Percentiles rank a stretch among this genome's conserved stretches.
Conservation (phyloP, 352 stramenopile genomes). For the Globisporangium okanoganense region DNA sequence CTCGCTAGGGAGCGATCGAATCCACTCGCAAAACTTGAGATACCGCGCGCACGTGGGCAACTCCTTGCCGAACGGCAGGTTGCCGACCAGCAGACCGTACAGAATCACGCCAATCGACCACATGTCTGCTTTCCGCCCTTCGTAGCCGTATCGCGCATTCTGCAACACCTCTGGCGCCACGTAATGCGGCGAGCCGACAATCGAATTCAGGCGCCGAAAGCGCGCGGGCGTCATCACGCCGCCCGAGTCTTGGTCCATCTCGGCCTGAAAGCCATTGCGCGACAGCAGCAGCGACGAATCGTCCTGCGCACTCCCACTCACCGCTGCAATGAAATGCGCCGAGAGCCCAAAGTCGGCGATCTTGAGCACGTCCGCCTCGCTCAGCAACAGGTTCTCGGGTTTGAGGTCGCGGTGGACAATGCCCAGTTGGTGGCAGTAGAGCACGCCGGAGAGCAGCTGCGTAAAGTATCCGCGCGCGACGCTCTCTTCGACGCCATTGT, state of each 20-base stretch:
- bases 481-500: slow-evolving; percentile 73
- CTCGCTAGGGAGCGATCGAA: slow-evolving; percentile 59
- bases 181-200: slow-evolving; percentile 96
- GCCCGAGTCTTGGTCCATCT: slow-evolving; percentile 27
- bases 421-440: slow-evolving; percentile 89
- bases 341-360: slow-evolving; percentile 95
- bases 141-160: slow-evolving; percentile 86
- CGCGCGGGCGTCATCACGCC: slow-evolving; percentile 21
- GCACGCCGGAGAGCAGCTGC: slow-evolving; percentile 86
- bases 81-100: slow-evolving; percentile 91
- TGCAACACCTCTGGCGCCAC: slow-evolving; percentile 95
- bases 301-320: slow-evolving; percentile 36
- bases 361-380: slow-evolving; percentile 89
- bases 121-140: slow-evolving; percentile 91
- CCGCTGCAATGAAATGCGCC: slow-evolving; percentile 85
- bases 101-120: slow-evolving; percentile 93
- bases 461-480: slow-evolving; percentile 85
- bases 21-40: slow-evolving; percentile 94
- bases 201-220: slow-evolving; percentile 91
- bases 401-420: slow-evolving; percentile 96
- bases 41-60: slow-evolving; percentile 91
- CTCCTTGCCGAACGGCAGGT: slow-evolving; percentile 95
- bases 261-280: slow-evolving; percentile 10
- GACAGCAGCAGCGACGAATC: slow-evolving; percentile 16
- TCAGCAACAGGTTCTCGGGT: slow-evolving; percentile 95